These are phyloP conservation scores for Ephemerocybe angulata DNA, from an alignment of 768 basidiomycete genomes.

Conservation along the genomic window DNA sequence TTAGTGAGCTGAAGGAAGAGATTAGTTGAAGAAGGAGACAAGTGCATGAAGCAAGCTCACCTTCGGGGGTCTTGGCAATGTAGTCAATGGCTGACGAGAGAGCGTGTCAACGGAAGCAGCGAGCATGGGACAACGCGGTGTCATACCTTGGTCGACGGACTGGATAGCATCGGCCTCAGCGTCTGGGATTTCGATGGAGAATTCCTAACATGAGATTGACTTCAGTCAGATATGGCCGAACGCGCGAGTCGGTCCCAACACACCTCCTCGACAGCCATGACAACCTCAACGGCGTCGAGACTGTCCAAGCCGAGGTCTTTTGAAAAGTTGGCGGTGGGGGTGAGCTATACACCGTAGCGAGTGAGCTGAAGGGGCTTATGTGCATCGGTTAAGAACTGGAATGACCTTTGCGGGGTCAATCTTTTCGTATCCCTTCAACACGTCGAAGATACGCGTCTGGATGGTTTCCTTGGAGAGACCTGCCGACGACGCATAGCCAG, in stretches of 20 bases:
- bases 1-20: not conserved
- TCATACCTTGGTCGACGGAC: slow-evolving; percentile 84
- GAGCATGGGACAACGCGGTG: slow-evolving; percentile 1
- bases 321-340: slow-evolving; percentile 60
- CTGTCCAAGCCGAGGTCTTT: slow-evolving; percentile 91
- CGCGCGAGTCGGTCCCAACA: slow-evolving; percentile 3
- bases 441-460: slow-evolving; percentile 71
- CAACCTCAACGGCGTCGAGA: slow-evolving; percentile 94
- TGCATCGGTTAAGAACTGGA: slow-evolving; percentile 3
- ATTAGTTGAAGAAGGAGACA: not conserved
- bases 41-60: slow-evolving; percentile 31
- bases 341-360: slow-evolving; percentile 47
- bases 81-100: slow-evolving; percentile 80
- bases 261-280: slow-evolving; percentile 98
- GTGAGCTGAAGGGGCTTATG: not conserved
- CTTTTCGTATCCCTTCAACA: slow-evolving; percentile 87
- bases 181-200: slow-evolving; percentile 96
- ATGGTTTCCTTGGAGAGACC: slow-evolving; percentile 67
- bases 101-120: slow-evolving; percentile 16
- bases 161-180: slow-evolving; percentile 93
- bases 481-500: slow-evolving; percentile 62
- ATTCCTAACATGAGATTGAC: slow-evolving; percentile 67
- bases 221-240: not conserved
- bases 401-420: slow-evolving; percentile 70
- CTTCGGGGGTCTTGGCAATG: slow-evolving; percentile 89